These are phyloP conservation scores for Ogataea paradorogensis DNA, from an alignment of 805 yeast species.

Conservation along the genomic window DNA sequence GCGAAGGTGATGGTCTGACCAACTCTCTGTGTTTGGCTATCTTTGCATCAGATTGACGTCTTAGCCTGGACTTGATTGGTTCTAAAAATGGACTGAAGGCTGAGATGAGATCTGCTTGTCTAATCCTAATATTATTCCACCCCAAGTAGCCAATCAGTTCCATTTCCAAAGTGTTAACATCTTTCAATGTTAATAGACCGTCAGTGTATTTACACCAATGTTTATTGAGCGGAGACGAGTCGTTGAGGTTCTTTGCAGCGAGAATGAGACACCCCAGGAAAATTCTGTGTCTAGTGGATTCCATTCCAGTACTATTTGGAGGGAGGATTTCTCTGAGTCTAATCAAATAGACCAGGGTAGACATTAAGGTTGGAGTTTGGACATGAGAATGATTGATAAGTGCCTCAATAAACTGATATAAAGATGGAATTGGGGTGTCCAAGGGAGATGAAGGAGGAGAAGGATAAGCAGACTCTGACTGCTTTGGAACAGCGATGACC, in stretches of 20 bases:
- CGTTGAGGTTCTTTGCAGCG: slow-evolving; percentile 91
- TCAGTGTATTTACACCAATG: slow-evolving; percentile 95
- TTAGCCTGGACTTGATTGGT: slow-evolving; percentile 61
- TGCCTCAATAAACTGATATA: slow-evolving; percentile 64
- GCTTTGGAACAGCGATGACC: slow-evolving; percentile 46
- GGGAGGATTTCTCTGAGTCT: slow-evolving; percentile 78
- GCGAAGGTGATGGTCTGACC: slow-evolving; percentile 6
- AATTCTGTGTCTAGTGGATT: slow-evolving; percentile 88
- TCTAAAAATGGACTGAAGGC: slow-evolving; percentile 73
- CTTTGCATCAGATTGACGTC: slow-evolving; percentile 20
- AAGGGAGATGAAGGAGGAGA: slow-evolving; percentile 41
- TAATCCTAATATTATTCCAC: slow-evolving; percentile 73
- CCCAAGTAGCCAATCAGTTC: slow-evolving; percentile 79
- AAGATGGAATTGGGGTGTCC: slow-evolving; percentile 37
- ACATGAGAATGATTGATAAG: slow-evolving; percentile 82
- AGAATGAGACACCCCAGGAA: slow-evolving; percentile 85
- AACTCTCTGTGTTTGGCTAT: slow-evolving; percentile 15
- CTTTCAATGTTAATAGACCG: slow-evolving; percentile 72
- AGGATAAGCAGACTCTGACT: slow-evolving; percentile 27
- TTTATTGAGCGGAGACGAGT: slow-evolving; percentile 90
- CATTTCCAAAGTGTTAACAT: slow-evolving; percentile 87
- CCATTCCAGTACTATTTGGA: slow-evolving; percentile 85
- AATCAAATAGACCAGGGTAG: slow-evolving; percentile 78
- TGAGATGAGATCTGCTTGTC: slow-evolving; percentile 63
- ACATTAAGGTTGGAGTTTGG: slow-evolving; percentile 93